phyloP scores from a whole-genome alignment of 1,284 basidiomycete species.

The Peniophora sp. region DNA sequence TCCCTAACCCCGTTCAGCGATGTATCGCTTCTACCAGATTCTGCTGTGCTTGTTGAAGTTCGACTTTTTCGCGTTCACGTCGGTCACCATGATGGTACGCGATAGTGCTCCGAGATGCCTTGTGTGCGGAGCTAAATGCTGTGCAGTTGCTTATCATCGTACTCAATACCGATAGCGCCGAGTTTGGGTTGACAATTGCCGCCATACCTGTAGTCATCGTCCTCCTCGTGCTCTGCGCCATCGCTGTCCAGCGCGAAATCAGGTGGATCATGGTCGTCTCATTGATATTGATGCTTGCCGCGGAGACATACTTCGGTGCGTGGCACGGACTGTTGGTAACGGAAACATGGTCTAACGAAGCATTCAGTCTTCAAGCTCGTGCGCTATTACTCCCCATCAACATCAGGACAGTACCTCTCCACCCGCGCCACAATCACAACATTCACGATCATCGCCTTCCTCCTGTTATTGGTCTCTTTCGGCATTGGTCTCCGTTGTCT shows the following conservation, averaged over 20 bases:
- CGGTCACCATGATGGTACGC: constrained; percentile 77
- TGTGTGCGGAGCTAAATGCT: constrained; percentile 11
- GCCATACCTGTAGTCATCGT: constrained; percentile 75
- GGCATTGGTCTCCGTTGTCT: constrained; percentile 70
- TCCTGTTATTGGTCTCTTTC: constrained; percentile 66
- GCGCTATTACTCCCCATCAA: constrained; percentile 62
- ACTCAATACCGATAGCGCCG: constrained; percentile 49
- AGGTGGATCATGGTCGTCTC: constrained; percentile 71
- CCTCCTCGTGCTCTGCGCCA: constrained; percentile 55
- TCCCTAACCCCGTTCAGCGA: constrained; percentile 33
- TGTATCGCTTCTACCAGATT: constrained; percentile 81
- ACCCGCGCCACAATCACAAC: constrained; percentile 70
- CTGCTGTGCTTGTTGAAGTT: constrained; percentile 82
- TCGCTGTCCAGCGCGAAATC: constrained; percentile 71
- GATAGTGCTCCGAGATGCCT: constrained; percentile 1
- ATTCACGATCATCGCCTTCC: constrained; percentile 70
- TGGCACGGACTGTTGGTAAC: constrained; percentile 7
- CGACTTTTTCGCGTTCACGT: constrained; percentile 81
- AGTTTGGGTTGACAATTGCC: constrained; percentile 73
- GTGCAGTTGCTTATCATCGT: constrained; percentile 68
- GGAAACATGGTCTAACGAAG: constrained; percentile 3
- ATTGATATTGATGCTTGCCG: constrained; percentile 65
- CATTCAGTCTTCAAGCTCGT: constrained; percentile 68
- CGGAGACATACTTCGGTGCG: constrained; percentile 60
- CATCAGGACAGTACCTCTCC: constrained; percentile 46